Base-by-base conservation (phyloP, 768 basidiomycete species). In the Leccinum subtestaceum region DNA sequence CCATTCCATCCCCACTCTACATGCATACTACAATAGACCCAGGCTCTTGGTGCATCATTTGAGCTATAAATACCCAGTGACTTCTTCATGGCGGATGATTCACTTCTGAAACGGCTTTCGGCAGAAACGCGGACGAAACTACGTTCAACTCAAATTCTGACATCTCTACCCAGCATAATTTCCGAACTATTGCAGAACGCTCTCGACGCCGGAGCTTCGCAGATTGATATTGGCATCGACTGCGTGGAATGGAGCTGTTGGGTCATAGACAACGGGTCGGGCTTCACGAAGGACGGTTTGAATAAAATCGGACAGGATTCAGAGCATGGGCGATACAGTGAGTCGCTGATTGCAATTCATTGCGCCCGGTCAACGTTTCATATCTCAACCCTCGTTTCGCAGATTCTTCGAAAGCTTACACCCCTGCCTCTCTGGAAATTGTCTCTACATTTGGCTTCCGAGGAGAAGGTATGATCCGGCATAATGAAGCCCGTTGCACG, bases 141-240 rank as follows among this genome's bases (percentile, higher is more conserved):
- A 48, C 86, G 95, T 46, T 95, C 94, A 2, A 84, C 91, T 0
- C 84, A 92, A 66, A 86, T 95, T 62, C 74, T 98, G 59, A 93
- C 93, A 0, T 89, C 93, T 5, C 69, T 97, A 27, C 80, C 89
- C 8, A 85, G 89, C 68, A 78, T 95, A 58, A 77, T 95, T 21
- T 87, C 86, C 2, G 94, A 98, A 72, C 83, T 98, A 36, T 72
- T 95, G 11, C 95, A 95, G 70, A 98, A 98, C 70, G 81, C 92
- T 3, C 78, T 98, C 9, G 96, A 98, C 65, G 92, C 95, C 2
- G 78, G 79, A 29, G 85, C 94, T 0, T 77, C 72, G 15, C 78
- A 80, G 21, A 78, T 98, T 53, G 85, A 89, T 45, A 76, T 94
- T 50, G 85, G 87, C 4, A 69, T 97, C 2, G 83, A 94, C 67